Evolutionary conservation across 2,329 filamentous ascomycete genomes (phyloP), one percentile per base, ranked within the genome.

Genomic region (Aspergillus terreus): DNA sequence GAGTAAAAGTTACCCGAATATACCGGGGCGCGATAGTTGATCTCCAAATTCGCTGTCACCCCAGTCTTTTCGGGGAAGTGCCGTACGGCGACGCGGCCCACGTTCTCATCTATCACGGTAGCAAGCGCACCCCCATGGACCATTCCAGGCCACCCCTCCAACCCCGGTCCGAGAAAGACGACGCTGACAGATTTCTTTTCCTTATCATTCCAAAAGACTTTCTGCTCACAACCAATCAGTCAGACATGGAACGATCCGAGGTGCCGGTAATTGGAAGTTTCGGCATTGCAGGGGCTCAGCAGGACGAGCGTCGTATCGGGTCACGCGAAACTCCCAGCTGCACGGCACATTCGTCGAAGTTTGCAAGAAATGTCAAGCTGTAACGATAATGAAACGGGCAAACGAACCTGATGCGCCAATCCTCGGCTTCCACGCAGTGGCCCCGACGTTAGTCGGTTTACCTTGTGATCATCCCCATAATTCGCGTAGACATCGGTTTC

Each of bases 71-170:
- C 71, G 1, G 76, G 74, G 55, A 83, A 75, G 30, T 67, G 63
- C 43, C 69, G 65, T 50, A 83, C 72, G 10, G 82, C 82, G 54
- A 82, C 84, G 41, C 85, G 76, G n/a, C 83, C 83, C 55, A 89
- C 76, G 47, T 79, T 81, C 73, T 91, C 88, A 66, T 88, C 82
- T 35, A 91, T 70, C 3, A 88, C 68, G 0, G 84, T 90, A 6
- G 84, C 85, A 45, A 88, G 76, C 6, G 79, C 76, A 12, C 88
- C 88, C 50, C 88, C 88, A 71, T 92, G 88, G 47, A 84, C 82
- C 38, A 88, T 76, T 11, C 81, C 79, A 1, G 87, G 87, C 85
- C 86, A 92, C 4, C 88, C 87, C 44, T 79, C 75, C 17, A 86
- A 64, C 1, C 76, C 81, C n/a, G 75, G 68, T 6, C 88, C 88